These are phyloP conservation scores for Aspergillus heteromorphus DNA, from an alignment of 495 filamentous ascomycete genomes.

Conservation along the genomic window DNA sequence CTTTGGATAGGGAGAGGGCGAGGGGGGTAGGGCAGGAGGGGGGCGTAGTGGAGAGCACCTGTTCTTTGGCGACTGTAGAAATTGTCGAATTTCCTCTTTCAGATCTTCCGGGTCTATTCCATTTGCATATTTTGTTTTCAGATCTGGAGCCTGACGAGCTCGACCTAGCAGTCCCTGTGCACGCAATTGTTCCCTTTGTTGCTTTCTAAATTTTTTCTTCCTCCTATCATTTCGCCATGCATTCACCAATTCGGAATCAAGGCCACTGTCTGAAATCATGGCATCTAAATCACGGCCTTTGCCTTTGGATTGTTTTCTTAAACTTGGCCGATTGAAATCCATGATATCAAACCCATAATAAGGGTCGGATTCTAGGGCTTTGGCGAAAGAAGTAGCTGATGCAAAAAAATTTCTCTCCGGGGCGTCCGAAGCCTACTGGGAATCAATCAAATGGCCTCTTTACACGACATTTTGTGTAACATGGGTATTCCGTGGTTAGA, in stretches of 20 bases:
- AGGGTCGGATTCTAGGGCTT: conserved; percentile 53
- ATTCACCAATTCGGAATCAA: conserved; percentile 54
- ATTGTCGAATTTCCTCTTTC: conserved; percentile 62
- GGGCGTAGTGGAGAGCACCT: conserved; percentile 43
- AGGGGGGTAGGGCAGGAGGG: too few relatives aligned
- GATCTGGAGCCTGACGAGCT: conserved; percentile 55
- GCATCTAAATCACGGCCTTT: conserved; percentile 43
- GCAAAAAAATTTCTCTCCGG: conserved; percentile 37
- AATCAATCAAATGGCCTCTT: conserved; percentile 1
- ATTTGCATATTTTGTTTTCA: conserved; percentile 65
- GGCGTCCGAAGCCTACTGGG: background rate
- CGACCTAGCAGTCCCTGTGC: conserved; percentile 71
- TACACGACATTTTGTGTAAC: too few relatives aligned
- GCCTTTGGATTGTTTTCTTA: conserved; percentile 52
- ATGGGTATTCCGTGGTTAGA: too few relatives aligned
- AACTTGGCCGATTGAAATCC: conserved; percentile 66
- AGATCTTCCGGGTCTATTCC: conserved; percentile 70
- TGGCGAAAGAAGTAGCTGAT: conserved; percentile 58
- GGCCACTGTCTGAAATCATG: conserved; percentile 68
- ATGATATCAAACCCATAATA: conserved; percentile 79
- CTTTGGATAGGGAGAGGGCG: too few relatives aligned
- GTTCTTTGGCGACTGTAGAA: conserved; percentile 58
- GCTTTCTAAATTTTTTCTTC: conserved; percentile 76
- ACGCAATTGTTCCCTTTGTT: conserved; percentile 72
- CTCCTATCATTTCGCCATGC: conserved; percentile 71